A percentile compares a stretch with the other conserved stretches of the same genome.
Conservation (phyloP, 192 early-diverging fungal genomes). For the Umbelopsis vinacea region DNA sequence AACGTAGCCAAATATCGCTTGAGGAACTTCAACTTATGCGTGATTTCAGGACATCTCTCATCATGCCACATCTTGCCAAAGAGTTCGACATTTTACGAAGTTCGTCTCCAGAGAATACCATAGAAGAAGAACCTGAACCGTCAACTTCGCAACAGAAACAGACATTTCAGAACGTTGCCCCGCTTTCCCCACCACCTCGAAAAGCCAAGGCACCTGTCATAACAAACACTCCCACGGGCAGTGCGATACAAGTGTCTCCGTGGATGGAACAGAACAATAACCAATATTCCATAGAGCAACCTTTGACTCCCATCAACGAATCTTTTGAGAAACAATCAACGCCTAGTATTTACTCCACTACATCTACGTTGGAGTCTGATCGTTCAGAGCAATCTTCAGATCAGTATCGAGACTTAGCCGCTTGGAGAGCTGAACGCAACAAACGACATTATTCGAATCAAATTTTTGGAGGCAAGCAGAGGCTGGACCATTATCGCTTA, state of each 20-base stretch:
- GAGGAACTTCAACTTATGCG: constrained; percentile 22
- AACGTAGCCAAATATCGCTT: constrained; percentile 18
- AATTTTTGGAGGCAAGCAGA: constrained; percentile 34
- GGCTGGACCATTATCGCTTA: constrained; percentile 23
- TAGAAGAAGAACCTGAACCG: not conserved
- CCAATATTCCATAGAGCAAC: no score
- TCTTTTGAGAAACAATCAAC: not conserved
- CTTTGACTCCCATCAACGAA: constrained; percentile 4
- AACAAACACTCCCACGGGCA: not conserved
- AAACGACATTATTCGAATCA: constrained; percentile 30
- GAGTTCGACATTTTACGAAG: constrained; percentile 16
- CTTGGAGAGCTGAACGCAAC: constrained; percentile 27
- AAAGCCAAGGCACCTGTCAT: constrained; percentile 2
- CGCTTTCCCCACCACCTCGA: constrained; percentile 8
- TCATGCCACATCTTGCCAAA: constrained; percentile 22
- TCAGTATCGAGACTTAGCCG: constrained; percentile 31
- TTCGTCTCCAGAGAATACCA: constrained; percentile 17
- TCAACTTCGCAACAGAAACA: constrained; percentile 3
- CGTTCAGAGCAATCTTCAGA: not conserved
- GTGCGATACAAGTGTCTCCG: not conserved
- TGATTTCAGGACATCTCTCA: constrained; percentile 22
- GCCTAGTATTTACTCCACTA: constrained; percentile 1
- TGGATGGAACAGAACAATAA: not conserved
- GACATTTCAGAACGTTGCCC: not conserved
- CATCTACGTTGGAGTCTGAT: not conserved